Conservation (phyloP, 352 stramenopile genomes). For the Salisapilia sapeloensis region DNA sequence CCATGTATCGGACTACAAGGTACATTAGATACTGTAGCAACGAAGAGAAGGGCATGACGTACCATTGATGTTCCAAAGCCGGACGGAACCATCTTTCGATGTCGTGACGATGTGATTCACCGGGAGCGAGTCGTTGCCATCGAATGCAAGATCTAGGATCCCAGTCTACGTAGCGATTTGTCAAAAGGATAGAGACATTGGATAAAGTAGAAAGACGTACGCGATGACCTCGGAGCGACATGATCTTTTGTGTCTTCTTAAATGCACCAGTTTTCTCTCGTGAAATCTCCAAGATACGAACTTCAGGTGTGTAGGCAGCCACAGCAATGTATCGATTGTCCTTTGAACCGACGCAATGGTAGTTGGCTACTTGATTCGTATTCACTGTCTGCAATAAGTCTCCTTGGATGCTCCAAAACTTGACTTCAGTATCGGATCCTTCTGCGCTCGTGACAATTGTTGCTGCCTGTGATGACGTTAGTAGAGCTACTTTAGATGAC, state of each 20-base stretch:
- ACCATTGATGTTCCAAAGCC: constrained; percentile 74
- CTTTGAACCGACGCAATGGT: constrained; percentile 61
- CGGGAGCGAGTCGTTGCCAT: constrained; percentile 46
- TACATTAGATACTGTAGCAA: not conserved
- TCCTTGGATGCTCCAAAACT: constrained; percentile 59
- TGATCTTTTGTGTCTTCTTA: constrained; percentile 72
- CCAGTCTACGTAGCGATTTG: constrained; percentile 19
- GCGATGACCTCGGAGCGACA: constrained; percentile 60
- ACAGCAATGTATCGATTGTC: constrained; percentile 72
- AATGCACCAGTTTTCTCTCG: constrained; percentile 60
- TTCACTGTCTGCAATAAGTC: constrained; percentile 55
- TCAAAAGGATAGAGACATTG: not conserved
- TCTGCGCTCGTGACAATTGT: constrained; percentile 59
- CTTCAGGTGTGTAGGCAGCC: constrained; percentile 62
- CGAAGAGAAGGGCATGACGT: constrained; percentile 1
- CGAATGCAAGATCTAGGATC: constrained; percentile 58
- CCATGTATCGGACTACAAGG: constrained; percentile 47
- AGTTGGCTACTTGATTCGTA: constrained; percentile 69
- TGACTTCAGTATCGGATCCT: constrained; percentile 58
- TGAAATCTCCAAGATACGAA: constrained; percentile 71
- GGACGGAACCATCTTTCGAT: constrained; percentile 60
- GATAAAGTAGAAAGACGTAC: constrained; percentile 11
- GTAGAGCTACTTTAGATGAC: not conserved
- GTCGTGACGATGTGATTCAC: constrained; percentile 60
- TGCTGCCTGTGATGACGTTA: constrained; percentile 19